phyloP scores from a whole-genome alignment of 176 grass and related monocot species.

The Zizania latifolia region DNA sequence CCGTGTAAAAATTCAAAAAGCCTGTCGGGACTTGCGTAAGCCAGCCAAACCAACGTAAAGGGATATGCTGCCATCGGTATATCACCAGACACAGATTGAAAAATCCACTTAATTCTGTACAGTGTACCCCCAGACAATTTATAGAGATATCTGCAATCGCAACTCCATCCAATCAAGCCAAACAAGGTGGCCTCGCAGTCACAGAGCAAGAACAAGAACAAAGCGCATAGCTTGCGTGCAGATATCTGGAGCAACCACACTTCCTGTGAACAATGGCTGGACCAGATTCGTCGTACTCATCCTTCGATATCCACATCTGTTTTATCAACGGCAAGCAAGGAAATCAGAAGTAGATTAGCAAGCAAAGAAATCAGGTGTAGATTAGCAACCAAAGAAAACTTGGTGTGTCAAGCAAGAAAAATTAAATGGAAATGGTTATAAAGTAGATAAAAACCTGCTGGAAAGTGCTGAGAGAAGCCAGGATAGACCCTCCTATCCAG shows the following conservation, averaged over 20 bases:
- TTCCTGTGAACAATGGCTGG: constrained; percentile 43
- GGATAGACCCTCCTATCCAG: constrained; percentile 48
- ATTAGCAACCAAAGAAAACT: not conserved
- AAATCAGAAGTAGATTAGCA: not conserved
- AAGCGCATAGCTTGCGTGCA: not conserved
- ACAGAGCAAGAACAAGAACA: constrained; percentile 5
- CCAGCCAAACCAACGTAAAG: too few species aligned
- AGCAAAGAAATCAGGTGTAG: not conserved
- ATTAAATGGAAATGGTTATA: not conserved
- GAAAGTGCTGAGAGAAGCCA: constrained; percentile 45
- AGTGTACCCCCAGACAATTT: constrained; percentile 17
- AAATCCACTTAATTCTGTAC: constrained; percentile 11
- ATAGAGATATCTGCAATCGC: constrained; percentile 5
- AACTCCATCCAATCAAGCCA: constrained; percentile 14
- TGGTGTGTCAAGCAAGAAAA: not conserved
- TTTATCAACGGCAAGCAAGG: not conserved
- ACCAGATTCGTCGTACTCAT: constrained; percentile 38
- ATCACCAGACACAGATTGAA: not conserved
- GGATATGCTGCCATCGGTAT: too few species aligned
- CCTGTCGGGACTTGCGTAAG: too few species aligned
- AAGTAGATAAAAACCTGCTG: constrained; percentile 31
- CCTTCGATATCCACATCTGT: constrained; percentile 49
- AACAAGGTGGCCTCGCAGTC: too few species aligned
- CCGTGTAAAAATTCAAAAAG: too few species aligned
- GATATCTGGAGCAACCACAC: constrained; percentile 22